Evolutionary conservation across 2,329 filamentous ascomycete species (phyloP).

Genomic region (Talaromyces rugulosus): DNA sequence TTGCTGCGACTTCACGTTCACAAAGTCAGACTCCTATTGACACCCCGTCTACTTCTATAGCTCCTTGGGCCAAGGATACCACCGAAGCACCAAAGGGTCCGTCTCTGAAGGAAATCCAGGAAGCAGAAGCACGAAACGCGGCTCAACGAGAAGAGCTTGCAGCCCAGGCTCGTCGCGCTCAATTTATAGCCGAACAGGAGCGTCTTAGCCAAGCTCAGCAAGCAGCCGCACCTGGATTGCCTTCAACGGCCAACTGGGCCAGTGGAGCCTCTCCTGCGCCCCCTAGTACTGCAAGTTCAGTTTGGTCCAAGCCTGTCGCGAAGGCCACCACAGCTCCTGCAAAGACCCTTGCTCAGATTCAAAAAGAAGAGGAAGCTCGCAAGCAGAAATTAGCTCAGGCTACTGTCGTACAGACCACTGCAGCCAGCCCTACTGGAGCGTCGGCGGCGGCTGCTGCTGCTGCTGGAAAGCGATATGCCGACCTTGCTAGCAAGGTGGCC

Average conservation of each 20-base stretch:
- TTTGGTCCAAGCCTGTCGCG: slow-evolving; percentile 48
- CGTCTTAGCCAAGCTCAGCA: slow-evolving; percentile 61
- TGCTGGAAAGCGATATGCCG: slow-evolving; percentile 83
- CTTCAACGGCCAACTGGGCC: slow-evolving; percentile 85
- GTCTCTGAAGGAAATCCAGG: slow-evolving; percentile 93
- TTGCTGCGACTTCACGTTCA: slow-evolving; percentile 63
- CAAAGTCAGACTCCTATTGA: slow-evolving; percentile 71
- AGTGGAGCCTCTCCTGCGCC: slow-evolving; percentile 66
- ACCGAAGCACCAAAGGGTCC: slow-evolving; percentile 72
- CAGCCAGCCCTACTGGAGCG: slow-evolving; percentile 39
- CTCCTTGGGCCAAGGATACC: slow-evolving; percentile 90
- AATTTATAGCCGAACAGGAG: slow-evolving; percentile 70
- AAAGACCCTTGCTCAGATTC: slow-evolving; percentile 87
- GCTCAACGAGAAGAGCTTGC: slow-evolving; percentile 82
- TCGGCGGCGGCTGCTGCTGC: slow-evolving; percentile 18
- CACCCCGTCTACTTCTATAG: slow-evolving; percentile 68
- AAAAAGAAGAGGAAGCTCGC: slow-evolving; percentile 87
- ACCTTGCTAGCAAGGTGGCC: slow-evolving; percentile 76
- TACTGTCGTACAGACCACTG: slow-evolving; percentile 45
- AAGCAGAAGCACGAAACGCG: slow-evolving; percentile 87
- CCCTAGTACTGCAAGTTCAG: slow-evolving; percentile 36
- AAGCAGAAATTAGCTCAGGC: slow-evolving; percentile 68
- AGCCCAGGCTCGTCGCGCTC: slow-evolving; percentile 68
- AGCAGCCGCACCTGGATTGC: slow-evolving; percentile 65
- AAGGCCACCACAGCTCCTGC: slow-evolving; percentile 30